phyloP scores from a whole-genome alignment of 345 rosid species.

The Euphorbia peplus region DNA sequence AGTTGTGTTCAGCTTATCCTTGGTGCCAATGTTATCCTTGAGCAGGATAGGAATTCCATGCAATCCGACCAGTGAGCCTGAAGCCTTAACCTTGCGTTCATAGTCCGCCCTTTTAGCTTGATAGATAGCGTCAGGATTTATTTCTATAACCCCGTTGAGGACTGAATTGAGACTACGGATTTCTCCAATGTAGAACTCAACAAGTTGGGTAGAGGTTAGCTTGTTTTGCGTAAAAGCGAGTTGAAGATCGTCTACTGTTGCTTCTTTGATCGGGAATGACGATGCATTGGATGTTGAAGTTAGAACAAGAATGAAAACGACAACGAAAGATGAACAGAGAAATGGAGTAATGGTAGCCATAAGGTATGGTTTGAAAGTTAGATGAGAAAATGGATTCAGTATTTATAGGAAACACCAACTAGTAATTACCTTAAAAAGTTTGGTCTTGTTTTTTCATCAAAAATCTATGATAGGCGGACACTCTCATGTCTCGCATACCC shows the following conservation, averaged over 20 bases:
- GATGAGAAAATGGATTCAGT: neutral
- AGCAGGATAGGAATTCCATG: slow-evolving; percentile 67
- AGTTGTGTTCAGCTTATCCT: slow-evolving; percentile 63
- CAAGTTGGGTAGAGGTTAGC: slow-evolving; percentile 40
- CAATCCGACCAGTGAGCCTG: slow-evolving; percentile 29
- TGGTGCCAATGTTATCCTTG: slow-evolving; percentile 66
- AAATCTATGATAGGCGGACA: no score
- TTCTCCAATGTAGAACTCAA: slow-evolving; percentile 27
- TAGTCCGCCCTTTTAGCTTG: slow-evolving; percentile 58
- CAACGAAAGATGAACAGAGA: neutral
- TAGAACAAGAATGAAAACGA: neutral
- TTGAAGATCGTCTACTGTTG: slow-evolving; percentile 33
- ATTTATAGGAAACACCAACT: neutral
- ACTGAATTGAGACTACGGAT: slow-evolving; percentile 45
- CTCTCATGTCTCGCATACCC: no score
- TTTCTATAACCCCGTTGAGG: slow-evolving; percentile 58
- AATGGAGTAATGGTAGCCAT: neutral
- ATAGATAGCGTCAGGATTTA: slow-evolving; percentile 62
- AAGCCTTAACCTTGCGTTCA: slow-evolving; percentile 33
- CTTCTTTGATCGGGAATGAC: slow-evolving; percentile 32
- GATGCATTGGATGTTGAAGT: slow-evolving; percentile 7
- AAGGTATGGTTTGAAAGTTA: neutral
- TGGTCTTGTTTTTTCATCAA: neutral
- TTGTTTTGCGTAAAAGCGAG: slow-evolving; percentile 32
- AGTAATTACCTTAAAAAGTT: neutral